Percentiles rank a stretch among this genome's conserved stretches.
phyloP scores from a whole-genome alignment of 139 green algal genomes.

The Yamagishiella unicocca region DNA sequence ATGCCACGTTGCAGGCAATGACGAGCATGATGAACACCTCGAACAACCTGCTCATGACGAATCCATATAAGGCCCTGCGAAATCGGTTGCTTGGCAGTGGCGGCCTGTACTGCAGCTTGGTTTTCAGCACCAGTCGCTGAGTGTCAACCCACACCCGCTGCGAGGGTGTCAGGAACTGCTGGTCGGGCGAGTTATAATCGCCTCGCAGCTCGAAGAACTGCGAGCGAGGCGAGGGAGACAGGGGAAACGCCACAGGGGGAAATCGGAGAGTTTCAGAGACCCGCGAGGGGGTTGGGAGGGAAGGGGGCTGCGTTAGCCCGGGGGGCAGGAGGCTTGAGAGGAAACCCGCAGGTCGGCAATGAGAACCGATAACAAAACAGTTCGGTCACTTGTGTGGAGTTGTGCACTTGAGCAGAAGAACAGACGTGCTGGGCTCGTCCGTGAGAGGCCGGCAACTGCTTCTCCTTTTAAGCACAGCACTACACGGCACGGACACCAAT shows the following conservation, averaged over 20 bases:
- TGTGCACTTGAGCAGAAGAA: too few species aligned
- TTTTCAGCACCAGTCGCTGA: conserved; percentile 6
- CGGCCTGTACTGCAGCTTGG: neutral
- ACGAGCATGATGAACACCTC: conserved; percentile 67
- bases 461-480: too few species aligned
- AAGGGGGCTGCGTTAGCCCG: too few species aligned
- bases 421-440: too few species aligned
- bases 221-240: neutral
- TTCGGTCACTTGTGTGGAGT: too few species aligned
- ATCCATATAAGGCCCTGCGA: conserved; percentile 51
- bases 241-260: neutral
- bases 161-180: neutral
- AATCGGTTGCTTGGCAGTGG: conserved; percentile 21
- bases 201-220: conserved; percentile 81
- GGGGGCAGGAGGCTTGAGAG: too few species aligned
- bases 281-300: too few species aligned
- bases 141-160: conserved; percentile 25
- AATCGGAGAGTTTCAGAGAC: too few species aligned
- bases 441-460: too few species aligned
- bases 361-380: too few species aligned
- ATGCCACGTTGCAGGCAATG: conserved; percentile 74
- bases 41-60: conserved; percentile 59
- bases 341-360: too few species aligned
- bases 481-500: neutral
- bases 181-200: conserved; percentile 32